Evolutionary conservation across 208 protist genomes (phyloP).

Genomic region (Acanthamoeba healyi): DNA sequence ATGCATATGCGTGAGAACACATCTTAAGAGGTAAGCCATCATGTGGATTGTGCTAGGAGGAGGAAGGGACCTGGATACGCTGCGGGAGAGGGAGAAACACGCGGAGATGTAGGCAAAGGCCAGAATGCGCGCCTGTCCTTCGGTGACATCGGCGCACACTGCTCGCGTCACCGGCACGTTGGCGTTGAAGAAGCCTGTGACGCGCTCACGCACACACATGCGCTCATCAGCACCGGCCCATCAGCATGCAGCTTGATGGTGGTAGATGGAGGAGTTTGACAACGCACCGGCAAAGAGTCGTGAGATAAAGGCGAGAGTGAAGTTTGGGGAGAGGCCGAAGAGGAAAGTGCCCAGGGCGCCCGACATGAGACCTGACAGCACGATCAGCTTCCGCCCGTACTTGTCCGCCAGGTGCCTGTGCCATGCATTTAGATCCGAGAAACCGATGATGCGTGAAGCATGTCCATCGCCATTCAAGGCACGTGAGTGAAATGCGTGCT

Average conservation of each 20-base stretch:
- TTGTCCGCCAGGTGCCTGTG: constrained; percentile 42
- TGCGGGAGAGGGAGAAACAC: constrained; percentile 32
- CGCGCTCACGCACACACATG: neutral
- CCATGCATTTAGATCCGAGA: too few relatives aligned
- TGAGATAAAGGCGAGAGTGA: neutral
- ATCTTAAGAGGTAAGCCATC: neutral
- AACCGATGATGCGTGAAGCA: too few relatives aligned
- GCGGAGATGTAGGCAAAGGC: constrained; percentile 44
- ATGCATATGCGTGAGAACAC: neutral
- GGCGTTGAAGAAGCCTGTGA: constrained; percentile 35
- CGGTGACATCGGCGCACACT: constrained; percentile 42
- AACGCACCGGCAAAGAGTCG: constrained; percentile 17
- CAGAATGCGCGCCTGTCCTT: constrained; percentile 32
- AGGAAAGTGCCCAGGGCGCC: constrained; percentile 37
- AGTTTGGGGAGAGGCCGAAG: constrained; percentile 52
- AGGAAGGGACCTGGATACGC: constrained; percentile 2
- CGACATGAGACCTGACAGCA: constrained; percentile 1
- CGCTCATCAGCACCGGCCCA: neutral
- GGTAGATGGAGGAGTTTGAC: neutral
- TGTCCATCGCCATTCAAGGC: too few relatives aligned
- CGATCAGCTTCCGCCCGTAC: constrained; percentile 42
- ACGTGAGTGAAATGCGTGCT: too few relatives aligned
- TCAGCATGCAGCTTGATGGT: neutral
- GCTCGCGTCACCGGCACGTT: constrained; percentile 24
- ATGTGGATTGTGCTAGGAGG: neutral